These are phyloP conservation scores for Lactarius deliciosus DNA, from an alignment of 768 basidiomycete genomes.

Conservation along the genomic window DNA sequence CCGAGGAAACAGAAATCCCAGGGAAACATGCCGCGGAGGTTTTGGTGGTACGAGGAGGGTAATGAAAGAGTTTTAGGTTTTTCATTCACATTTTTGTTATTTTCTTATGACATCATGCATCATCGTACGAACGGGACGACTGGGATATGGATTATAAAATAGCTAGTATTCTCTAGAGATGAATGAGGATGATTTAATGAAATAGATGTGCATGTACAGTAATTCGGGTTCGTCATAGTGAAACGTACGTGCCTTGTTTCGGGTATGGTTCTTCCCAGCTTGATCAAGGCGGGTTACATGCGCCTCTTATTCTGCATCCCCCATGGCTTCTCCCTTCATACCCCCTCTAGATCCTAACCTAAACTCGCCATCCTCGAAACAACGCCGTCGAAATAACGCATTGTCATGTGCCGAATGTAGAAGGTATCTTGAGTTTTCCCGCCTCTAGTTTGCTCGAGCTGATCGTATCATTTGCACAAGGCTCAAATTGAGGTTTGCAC, in stretches of 20 bases:
- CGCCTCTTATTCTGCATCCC: constrained; percentile 24
- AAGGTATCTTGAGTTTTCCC: constrained; percentile 42
- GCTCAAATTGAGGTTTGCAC: constrained; percentile 63
- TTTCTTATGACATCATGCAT: constrained; percentile 3
- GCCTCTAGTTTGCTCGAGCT: constrained; percentile 16
- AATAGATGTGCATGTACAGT: neutral
- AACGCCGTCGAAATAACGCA: constrained; percentile 43
- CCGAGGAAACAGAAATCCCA: neutral
- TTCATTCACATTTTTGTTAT: neutral
- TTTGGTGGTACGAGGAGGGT: constrained; percentile 12
- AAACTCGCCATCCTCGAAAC: constrained; percentile 30
- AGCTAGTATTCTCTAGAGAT: neutral
- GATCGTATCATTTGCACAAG: constrained; percentile 38
- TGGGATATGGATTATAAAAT: neutral
- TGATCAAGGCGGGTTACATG: constrained; percentile 25
- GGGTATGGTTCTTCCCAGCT: constrained; percentile 26
- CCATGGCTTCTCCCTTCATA: constrained; percentile 30
- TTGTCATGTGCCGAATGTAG: constrained; percentile 71
- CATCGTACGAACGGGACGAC: neutral
- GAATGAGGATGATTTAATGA: neutral
- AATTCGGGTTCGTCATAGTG: neutral
- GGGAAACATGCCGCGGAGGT: constrained; percentile 8
- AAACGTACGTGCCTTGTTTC: constrained; percentile 22
- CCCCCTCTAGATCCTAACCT: constrained; percentile 16
- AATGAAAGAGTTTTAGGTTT: neutral